Percentiles rank a stretch among this genome's conserved stretches.
Evolutionary conservation across 768 basidiomycete genomes (phyloP).

Genomic region (Naganishia kalamii): DNA sequence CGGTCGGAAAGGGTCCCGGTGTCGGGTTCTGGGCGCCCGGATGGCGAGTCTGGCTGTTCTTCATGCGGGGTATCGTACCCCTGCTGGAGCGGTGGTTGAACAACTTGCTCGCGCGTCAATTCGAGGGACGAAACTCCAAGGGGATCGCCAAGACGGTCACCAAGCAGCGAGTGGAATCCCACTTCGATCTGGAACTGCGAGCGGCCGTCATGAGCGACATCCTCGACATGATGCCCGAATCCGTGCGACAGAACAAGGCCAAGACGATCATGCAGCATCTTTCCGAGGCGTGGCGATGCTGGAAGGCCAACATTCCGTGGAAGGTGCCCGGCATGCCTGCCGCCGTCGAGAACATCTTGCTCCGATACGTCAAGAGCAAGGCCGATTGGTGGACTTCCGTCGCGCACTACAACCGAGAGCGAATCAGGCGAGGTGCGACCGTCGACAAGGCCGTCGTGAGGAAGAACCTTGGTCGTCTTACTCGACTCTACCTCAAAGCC

Average conservation of each 20-base stretch:
- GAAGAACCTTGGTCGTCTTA: conserved; percentile 97
- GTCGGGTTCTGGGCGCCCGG: conserved; percentile 99
- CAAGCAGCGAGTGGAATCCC: conserved; percentile 97
- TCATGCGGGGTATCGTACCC: conserved; percentile 97
- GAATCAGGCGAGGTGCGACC: conserved; percentile 71
- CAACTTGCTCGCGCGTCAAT: conserved; percentile 93
- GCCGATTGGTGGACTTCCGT: conserved; percentile 99
- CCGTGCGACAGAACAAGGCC: conserved; percentile 87
- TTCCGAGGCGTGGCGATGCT: conserved; percentile 95
- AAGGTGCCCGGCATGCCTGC: conserved; percentile 99
- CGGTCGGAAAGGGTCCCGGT: conserved; percentile 97
- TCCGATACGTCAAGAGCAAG: conserved; percentile 98
- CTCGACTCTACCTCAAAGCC: conserved; percentile 94
- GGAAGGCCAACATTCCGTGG: conserved; percentile 76
- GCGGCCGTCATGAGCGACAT: conserved; percentile 99
- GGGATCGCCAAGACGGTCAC: conserved; percentile 97
- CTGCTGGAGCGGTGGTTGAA: conserved; percentile 96
- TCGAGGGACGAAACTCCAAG: conserved; percentile 89
- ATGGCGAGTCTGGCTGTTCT: conserved; percentile 99
- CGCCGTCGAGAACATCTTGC: conserved; percentile 96
- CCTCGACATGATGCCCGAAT: conserved; percentile 99
- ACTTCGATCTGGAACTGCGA: conserved; percentile 92
- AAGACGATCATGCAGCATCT: conserved; percentile 98
- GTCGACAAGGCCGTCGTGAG: conserved; percentile 85
- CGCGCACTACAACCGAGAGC: conserved; percentile 95